Percentiles rank a stretch among this genome's conserved stretches.
Evolutionary conservation across 2,329 filamentous ascomycete genomes (phyloP).

Genomic region (Geoglossum cookeanum): DNA sequence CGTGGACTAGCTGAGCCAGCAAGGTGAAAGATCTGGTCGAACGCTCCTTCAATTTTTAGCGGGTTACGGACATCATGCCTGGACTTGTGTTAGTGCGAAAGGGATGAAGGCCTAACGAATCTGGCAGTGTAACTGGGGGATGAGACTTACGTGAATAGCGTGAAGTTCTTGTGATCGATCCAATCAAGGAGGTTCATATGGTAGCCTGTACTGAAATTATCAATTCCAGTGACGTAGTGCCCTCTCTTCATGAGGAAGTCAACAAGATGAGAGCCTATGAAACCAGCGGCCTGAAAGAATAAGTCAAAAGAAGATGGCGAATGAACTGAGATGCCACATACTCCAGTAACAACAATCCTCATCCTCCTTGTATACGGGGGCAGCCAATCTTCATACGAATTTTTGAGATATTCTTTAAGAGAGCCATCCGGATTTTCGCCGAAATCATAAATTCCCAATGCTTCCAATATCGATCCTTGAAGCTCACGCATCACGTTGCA

Average conservation of each 20-base stretch:
- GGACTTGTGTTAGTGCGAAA: neutral
- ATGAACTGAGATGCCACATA: neutral
- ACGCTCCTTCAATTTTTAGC: slow-evolving; percentile 11
- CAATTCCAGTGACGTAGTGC: slow-evolving; percentile 14
- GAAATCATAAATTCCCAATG: neutral
- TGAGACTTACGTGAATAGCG: slow-evolving; percentile 12
- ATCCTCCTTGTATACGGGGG: neutral
- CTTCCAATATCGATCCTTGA: neutral
- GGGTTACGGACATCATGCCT: slow-evolving; percentile 12
- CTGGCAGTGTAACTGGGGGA: slow-evolving; percentile 3
- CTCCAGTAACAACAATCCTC: slow-evolving; percentile 1
- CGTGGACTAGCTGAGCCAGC: slow-evolving; percentile 18
- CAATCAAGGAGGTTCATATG: slow-evolving; percentile 13
- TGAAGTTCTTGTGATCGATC: slow-evolving; percentile 14
- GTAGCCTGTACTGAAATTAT: slow-evolving; percentile 15
- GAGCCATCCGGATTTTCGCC: neutral
- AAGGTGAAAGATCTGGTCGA: slow-evolving; percentile 18
- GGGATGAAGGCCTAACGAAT: neutral
- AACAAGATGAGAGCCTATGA: slow-evolving; percentile 15
- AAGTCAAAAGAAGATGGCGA: neutral
- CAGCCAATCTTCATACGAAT: neutral
- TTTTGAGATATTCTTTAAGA: neutral
- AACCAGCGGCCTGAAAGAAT: slow-evolving; percentile 12
- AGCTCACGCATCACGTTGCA: neutral
- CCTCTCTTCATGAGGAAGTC: slow-evolving; percentile 15